Base-by-base conservation (phyloP, 148 eudicot species). In the Rhododendron simsii region DNA sequence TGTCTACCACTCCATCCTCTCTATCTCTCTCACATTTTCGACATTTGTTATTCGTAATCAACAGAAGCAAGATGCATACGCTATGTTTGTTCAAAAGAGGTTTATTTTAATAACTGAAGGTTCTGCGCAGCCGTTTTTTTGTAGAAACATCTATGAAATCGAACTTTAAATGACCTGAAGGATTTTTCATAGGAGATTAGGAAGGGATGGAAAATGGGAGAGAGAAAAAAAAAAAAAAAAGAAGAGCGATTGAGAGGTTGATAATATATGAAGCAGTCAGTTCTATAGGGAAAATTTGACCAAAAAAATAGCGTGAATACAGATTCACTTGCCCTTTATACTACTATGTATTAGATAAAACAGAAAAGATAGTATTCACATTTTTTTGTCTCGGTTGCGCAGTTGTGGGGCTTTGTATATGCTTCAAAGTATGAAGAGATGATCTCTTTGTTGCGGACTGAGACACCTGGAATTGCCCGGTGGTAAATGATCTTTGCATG, bases 341-440 rank as follows among this genome's bases (percentile, higher is more conserved):
- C 0, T 3, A 26, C 30, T 30, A 12, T 69, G 55, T 65, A 10
- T 28, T 69, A 28, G 37, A 28, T 28, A 2, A 30, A 69, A 28
- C 37, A 69, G 75, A 69, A 28, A 69, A 26, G 37, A 69, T 13
- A 69, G 45, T 5, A 74, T 14, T 53, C 14, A n/a, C n/a, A 1
- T 80, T 26, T n/a, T 1, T 79, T 39, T 45, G 55, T 73, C 35
- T 50, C 35, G 47, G 26, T 82, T 61, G 14, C 91, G 91, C 95
- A 96, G 99, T 83, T 96, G 85, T 96, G 99, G 99, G 98, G 98
- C 53, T 96, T 96, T 83, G 98, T 93, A 45, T 92, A 96, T 90
- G 91, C 98, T 87, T 95, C 99, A 23, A 91, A 88, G 88, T 96
- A 91, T 18, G 95, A 95, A 78, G 98, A 95, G 89, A 85, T 89